Evolutionary conservation across 805 yeast genomes (phyloP).

Genomic region (Candida quercuum): DNA sequence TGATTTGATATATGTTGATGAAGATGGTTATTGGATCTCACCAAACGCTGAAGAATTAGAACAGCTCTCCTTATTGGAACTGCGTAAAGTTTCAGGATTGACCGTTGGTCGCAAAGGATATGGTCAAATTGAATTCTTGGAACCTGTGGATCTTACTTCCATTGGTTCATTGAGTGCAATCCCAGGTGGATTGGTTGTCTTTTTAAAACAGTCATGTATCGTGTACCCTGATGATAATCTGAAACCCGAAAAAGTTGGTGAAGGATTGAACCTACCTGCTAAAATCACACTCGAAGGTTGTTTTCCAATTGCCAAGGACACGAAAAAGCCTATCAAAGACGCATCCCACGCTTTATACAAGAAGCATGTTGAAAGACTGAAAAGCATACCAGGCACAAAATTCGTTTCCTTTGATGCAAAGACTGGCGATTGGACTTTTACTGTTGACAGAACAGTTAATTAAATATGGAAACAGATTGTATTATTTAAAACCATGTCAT

Average conservation of each 20-base stretch:
- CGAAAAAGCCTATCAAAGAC: conserved; percentile 69
- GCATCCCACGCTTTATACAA: conserved; percentile 66
- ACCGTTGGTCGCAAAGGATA: conserved; percentile 68
- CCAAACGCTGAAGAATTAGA: conserved; percentile 68
- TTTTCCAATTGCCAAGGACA: conserved; percentile 71
- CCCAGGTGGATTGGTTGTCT: conserved; percentile 58
- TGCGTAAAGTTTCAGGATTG: conserved; percentile 58
- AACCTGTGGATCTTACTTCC: conserved; percentile 79
- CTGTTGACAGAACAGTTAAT: conserved; percentile 31
- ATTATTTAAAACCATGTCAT: too few species aligned
- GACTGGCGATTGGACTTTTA: conserved; percentile 68
- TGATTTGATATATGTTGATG: conserved; percentile 27
- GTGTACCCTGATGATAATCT: conserved; percentile 65
- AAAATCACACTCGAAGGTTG: conserved; percentile 72
- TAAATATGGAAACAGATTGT: too few species aligned
- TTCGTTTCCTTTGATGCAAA: conserved; percentile 75
- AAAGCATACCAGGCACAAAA: conserved; percentile 49
- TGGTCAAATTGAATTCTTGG: conserved; percentile 72
- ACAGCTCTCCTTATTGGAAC: conserved; percentile 52
- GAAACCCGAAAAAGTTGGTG: conserved; percentile 61
- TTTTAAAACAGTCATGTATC: conserved; percentile 54
- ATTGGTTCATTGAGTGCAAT: conserved; percentile 56
- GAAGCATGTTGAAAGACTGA: conserved; percentile 63
- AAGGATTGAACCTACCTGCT: conserved; percentile 78
- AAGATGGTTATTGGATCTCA: conserved; percentile 81